A percentile compares a stretch with the other conserved stretches of the same genome.
These are phyloP conservation scores for Globisporangium camurandrum DNA, from an alignment of 352 stramenopile genomes.

Conservation along the genomic window DNA sequence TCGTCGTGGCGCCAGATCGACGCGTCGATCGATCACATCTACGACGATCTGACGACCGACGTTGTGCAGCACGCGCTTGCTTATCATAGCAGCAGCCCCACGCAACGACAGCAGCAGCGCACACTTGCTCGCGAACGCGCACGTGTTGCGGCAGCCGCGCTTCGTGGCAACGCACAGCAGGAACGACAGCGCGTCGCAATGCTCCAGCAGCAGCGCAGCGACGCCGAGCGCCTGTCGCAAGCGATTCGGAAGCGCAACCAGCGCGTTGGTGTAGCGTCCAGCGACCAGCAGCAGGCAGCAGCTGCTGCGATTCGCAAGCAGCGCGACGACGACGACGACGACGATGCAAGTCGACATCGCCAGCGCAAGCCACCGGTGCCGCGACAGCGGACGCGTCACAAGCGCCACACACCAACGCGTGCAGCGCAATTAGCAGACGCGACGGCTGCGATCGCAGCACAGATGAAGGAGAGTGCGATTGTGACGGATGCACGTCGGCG, in stretches of 20 bases:
- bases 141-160: constrained; percentile 27
- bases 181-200: constrained; percentile 19
- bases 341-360: no score
- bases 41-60: constrained; percentile 43
- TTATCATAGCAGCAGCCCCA: constrained; percentile 14
- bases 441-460: background rate
- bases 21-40: constrained; percentile 53
- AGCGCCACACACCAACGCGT: background rate
- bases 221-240: constrained; percentile 38
- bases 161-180: constrained; percentile 21
- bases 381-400: background rate
- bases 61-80: constrained; percentile 36
- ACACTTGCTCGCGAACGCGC: constrained; percentile 30
- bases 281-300: background rate
- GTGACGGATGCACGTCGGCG: no score
- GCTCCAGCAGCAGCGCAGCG: constrained; percentile 14
- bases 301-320: background rate
- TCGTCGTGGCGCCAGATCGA: constrained; percentile 29
- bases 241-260: constrained; percentile 53
- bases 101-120: constrained; percentile 28
- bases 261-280: constrained; percentile 8
- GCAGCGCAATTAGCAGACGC: background rate
- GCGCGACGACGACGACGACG: background rate
- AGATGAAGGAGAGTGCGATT: background rate
- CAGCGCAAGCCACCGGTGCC: background rate